These are phyloP conservation scores for Hygrophorus pudorinus DNA, from an alignment of 768 basidiomycete genomes.

Conservation along the genomic window DNA sequence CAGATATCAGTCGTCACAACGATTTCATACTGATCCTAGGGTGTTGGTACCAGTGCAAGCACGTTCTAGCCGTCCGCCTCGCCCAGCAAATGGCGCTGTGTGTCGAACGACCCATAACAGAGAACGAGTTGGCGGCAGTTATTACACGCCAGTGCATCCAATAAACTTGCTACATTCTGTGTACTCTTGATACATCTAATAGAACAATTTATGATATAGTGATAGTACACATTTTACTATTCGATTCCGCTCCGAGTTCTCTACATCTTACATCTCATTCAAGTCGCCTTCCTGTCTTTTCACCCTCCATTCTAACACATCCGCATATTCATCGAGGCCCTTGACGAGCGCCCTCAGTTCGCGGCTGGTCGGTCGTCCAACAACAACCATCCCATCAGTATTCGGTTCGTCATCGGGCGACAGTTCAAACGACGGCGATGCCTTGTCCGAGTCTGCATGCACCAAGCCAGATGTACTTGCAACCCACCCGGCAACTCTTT, in stretches of 20 bases:
- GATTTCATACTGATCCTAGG: neutral
- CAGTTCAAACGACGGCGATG: conserved; percentile 9
- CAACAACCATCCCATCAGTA: neutral
- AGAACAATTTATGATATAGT: too few species aligned
- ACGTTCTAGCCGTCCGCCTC: conserved; percentile 57
- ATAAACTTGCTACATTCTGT: conserved; percentile 2
- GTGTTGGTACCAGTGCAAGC: conserved; percentile 54
- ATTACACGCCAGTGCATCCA: conserved; percentile 24
- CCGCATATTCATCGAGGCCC: conserved; percentile 49
- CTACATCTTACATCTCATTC: too few species aligned
- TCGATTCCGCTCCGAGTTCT: too few species aligned
- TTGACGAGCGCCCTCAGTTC: conserved; percentile 39
- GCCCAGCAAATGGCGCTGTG: conserved; percentile 44
- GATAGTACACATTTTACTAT: too few species aligned
- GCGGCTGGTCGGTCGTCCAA: conserved; percentile 14
- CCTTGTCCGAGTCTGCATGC: conserved; percentile 29
- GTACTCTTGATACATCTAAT: neutral
- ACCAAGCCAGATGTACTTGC: conserved; percentile 20
- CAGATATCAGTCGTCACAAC: conserved; percentile 11
- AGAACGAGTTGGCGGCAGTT: conserved; percentile 39
- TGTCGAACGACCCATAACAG: conserved; percentile 35
- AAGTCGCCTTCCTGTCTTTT: conserved; percentile 16
- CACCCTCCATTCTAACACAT: conserved; percentile 49
- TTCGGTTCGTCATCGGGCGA: conserved; percentile 8
- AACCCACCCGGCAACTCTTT: conserved; percentile 58